Evolutionary conservation across 1,139 yeast species (phyloP).

Genomic region (Scheffersomyces stambukii): DNA sequence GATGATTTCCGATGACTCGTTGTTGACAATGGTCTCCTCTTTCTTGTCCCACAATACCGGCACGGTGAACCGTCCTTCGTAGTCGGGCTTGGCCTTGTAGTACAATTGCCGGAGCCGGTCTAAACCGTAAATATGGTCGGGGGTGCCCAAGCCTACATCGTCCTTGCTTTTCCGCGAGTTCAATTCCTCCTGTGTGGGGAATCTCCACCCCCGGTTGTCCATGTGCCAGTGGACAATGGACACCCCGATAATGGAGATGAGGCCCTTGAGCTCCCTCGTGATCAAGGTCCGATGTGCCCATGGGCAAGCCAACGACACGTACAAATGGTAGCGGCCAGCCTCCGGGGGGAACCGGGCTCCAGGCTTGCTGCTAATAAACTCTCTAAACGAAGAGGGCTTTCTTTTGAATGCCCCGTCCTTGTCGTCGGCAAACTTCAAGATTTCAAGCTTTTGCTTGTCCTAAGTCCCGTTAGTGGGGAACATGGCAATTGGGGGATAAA

Average conservation of each 20-base stretch:
- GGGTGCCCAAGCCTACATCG: constrained; percentile 51
- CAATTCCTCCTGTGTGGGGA: constrained; percentile 35
- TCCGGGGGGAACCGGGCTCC: constrained; percentile 70
- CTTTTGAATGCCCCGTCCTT: constrained; percentile 56
- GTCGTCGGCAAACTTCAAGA: constrained; percentile 44
- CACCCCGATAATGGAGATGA: constrained; percentile 55
- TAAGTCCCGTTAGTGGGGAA: constrained; percentile 3
- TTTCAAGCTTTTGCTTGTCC: constrained; percentile 23
- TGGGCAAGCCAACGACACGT: constrained; percentile 87
- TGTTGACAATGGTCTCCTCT: constrained; percentile 76
- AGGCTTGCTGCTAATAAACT: constrained; percentile 54
- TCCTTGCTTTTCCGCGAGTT: constrained; percentile 22
- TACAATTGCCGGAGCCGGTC: constrained; percentile 67
- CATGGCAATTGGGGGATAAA: constrained; percentile 2
- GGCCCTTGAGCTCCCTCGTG: constrained; percentile 73
- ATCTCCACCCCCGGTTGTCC: constrained; percentile 87
- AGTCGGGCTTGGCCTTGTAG: constrained; percentile 69
- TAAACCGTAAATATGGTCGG: constrained; percentile 60
- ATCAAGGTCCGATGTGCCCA: constrained; percentile 92
- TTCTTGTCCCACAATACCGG: constrained; percentile 92
- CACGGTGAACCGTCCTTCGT: constrained; percentile 80
- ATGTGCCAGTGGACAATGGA: constrained; percentile 87
- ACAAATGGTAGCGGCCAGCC: constrained; percentile 77
- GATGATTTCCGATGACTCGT: constrained; percentile 85
- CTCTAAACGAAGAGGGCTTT: constrained; percentile 47